Conservation (phyloP, 2,329 filamentous ascomycete genomes). For the Emmonsiellopsis sp. region DNA sequence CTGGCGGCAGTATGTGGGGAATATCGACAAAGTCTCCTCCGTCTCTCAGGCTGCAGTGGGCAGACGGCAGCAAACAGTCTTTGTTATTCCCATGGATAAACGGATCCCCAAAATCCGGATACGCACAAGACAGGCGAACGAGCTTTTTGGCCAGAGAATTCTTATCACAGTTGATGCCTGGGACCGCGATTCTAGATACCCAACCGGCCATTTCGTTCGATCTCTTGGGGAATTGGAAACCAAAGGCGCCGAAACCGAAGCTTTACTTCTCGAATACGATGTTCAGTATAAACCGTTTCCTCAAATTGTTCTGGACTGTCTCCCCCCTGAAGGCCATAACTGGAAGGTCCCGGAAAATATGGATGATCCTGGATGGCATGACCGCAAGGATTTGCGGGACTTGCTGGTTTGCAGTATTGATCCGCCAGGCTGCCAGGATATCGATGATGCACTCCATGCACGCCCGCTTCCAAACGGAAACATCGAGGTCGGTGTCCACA, state of each 20-base stretch:
- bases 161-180: slow-evolving; percentile 90
- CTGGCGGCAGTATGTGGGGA: slow-evolving; percentile 96
- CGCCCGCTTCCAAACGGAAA: slow-evolving; percentile 80
- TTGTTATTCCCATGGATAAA: slow-evolving; percentile 96
- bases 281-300: slow-evolving; percentile 97
- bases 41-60: slow-evolving; percentile 64
- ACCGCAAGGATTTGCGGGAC: slow-evolving; percentile 71
- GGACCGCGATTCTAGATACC: slow-evolving; percentile 88
- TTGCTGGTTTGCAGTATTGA: slow-evolving; percentile 96
- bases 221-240: slow-evolving; percentile 89
- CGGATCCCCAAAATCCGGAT: slow-evolving; percentile 92
- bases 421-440: slow-evolving; percentile 91
- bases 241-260: slow-evolving; percentile 96
- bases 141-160: slow-evolving; percentile 83
- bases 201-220: slow-evolving; percentile 85
- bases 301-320: slow-evolving; percentile 86
- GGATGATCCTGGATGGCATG: slow-evolving; percentile 78
- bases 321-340: slow-evolving; percentile 82
- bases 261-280: slow-evolving; percentile 86
- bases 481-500: slow-evolving; percentile 92
- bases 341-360: slow-evolving; percentile 80
- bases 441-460: slow-evolving; percentile 93
- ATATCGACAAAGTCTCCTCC: slow-evolving; percentile 80
- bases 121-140: slow-evolving; percentile 78
- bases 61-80: slow-evolving; percentile 81